phyloP scores from a whole-genome alignment of 305 asterid species.

The Solanum hybrid region DNA sequence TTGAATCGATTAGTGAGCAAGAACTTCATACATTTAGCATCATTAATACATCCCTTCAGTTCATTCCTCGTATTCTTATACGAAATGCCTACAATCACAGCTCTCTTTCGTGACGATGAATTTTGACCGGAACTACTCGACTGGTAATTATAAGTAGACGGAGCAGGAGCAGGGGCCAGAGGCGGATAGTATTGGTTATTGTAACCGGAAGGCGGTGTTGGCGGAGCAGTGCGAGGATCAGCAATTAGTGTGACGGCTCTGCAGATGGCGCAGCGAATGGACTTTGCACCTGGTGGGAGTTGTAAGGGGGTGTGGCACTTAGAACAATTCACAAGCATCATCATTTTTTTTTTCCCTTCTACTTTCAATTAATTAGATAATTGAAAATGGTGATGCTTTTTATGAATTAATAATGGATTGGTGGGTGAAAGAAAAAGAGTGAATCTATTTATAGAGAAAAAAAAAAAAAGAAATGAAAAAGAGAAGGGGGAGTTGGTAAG shows the following conservation, averaged over 20 bases:
- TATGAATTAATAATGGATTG: background rate
- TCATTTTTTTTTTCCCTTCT: slow-evolving; percentile 13
- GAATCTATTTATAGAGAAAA: background rate
- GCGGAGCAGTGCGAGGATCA: slow-evolving; percentile 40
- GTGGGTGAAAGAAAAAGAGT: background rate
- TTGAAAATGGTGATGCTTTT: background rate
- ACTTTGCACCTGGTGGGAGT: slow-evolving; percentile 75
- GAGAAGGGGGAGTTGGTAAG: background rate
- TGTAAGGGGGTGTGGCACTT: slow-evolving; percentile 65
- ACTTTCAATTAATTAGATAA: background rate
- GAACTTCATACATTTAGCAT: slow-evolving; percentile 86
- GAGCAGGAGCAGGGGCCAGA: background rate
- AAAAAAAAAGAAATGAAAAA: background rate
- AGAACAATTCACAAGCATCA: slow-evolving; percentile 71
- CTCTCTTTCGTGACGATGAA: slow-evolving; percentile 44
- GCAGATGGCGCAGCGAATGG: slow-evolving; percentile 89
- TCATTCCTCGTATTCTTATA: slow-evolving; percentile 64
- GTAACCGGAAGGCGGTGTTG: background rate
- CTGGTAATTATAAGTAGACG: slow-evolving; percentile 33
- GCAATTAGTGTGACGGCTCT: slow-evolving; percentile 57
- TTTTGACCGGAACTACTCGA: slow-evolving; percentile 13
- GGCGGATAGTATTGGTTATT: background rate
- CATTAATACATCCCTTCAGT: slow-evolving; percentile 90
- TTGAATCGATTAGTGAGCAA: slow-evolving; percentile 60
- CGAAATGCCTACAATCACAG: slow-evolving; percentile 85